Evolutionary conservation across 2,329 filamentous ascomycete genomes (phyloP), one percentile per base, ranked within the genome.

Genomic region (Neofusicoccum kwambonambiense): DNA sequence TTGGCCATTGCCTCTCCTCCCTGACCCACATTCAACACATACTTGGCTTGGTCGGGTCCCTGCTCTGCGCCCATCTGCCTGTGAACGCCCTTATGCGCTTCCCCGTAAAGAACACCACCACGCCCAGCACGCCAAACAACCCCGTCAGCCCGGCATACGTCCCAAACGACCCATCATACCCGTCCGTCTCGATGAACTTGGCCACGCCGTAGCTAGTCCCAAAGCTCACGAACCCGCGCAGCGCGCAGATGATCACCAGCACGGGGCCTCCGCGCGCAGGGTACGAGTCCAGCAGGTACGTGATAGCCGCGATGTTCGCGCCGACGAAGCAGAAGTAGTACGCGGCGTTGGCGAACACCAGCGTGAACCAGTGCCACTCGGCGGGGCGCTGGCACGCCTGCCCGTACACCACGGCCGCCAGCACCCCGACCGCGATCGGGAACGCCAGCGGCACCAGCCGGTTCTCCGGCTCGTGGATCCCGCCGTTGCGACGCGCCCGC

Each of bases 141-240:
- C 69, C 74, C 9, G 73, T 75, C 17, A 76, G 57, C 15, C 70
- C 73, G 19, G 69, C 73, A 64, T 74, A 75, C 3, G 70, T 69
- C 2, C 70, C 71, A 19, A 76, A 75, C 0, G 74, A 70, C 4
- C 75, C 73, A 57, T 75, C 71, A 27, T 76, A 76, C 1, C 75
- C 74, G 57, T 65, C 60, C 31, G 67, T 70, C 9, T 73, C 71
- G 15, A 76, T 74, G 64, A 76, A 75, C 11, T 70, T 69, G 11
- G 69, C 71, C 15, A 76, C 76, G 11, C 78, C 77, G 67, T 79
- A 80, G 60, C 75, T 78, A 4, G 70, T 70, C 15, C 80, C 80
- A 60, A 83, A 83, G 0, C 76, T 79, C 8, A 83, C 78, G 47
- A 83, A 77, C 0, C 80, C 80, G 2, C 80, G 73, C 67, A 81